Percentiles rank a stretch among this genome's conserved stretches.
Evolutionary conservation across 495 filamentous ascomycete species (phyloP).

Genomic region (Bombardia bombarda): DNA sequence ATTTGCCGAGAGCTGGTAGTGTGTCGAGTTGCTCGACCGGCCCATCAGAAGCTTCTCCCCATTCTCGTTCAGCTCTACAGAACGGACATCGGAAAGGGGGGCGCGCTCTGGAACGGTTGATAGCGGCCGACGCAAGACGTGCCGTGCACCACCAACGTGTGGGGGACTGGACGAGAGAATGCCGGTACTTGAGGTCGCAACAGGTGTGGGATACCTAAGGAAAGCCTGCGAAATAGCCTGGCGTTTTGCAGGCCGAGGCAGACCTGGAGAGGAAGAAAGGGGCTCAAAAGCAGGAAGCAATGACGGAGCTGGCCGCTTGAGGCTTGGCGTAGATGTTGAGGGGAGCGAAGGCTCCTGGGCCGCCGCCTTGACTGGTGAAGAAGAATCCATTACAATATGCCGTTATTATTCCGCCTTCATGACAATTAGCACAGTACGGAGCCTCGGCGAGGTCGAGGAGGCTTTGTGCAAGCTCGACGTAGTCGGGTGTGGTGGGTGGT

Average conservation of each 20-base stretch:
- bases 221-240: constrained; percentile 47
- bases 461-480: background rate
- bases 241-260: constrained; percentile 68
- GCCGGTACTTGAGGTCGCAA: constrained; percentile 87
- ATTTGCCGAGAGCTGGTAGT: constrained; percentile 86
- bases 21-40: constrained; percentile 82
- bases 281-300: constrained; percentile 92
- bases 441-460: background rate
- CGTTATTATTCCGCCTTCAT: constrained; percentile 17
- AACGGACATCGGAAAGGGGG: constrained; percentile 73
- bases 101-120: constrained; percentile 75
- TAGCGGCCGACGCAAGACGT: constrained; percentile 47
- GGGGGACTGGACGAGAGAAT: constrained; percentile 86
- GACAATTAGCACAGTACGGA: constrained; percentile 7
- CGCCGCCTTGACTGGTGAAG: constrained; percentile 13
- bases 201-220: constrained; percentile 75
- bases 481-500: background rate
- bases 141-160: constrained; percentile 45
- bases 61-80: constrained; percentile 70
- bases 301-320: constrained; percentile 72
- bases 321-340: constrained; percentile 49
- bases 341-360: constrained; percentile 30
- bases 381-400: constrained; percentile 28
- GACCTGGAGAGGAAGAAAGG: constrained; percentile 74
- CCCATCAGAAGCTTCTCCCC: constrained; percentile 82